Evolutionary conservation across 257 asterid genomes (phyloP), one percentile per base, ranked within the genome.

Genomic region (Penstemon eatonii): DNA sequence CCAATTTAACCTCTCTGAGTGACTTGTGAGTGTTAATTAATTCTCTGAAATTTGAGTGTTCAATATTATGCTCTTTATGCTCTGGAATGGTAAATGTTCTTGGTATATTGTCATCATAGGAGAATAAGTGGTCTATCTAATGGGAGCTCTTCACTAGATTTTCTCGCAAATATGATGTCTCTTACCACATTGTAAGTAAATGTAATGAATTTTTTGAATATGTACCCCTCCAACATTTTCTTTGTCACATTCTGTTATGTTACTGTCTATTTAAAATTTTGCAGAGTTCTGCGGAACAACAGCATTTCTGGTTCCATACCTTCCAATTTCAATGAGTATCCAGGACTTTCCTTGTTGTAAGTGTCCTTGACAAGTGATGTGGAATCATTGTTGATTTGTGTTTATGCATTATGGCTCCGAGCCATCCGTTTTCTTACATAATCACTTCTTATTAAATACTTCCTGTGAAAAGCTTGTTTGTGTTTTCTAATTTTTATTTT

Each of bases 41-140:
- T 70, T 56, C 45, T 50, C 41, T 50, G 40, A 38, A 8, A 54
- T 52, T 73, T 49, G 7, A 4, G 40, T 25, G 39, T 59, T 43
- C 18, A 40, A 43, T 59, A n/a, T 66, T 15, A 38, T 9, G 2
- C 33, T 25, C 33, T 36, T 60, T 46, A n/a, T 33, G 36, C 33
- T 25, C 33, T 25, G 33, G 33, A 13, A 63, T 74, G 56, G 50
- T 81, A 56, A 79, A 67, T 25, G 37, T 55, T 75, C 53, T 60
- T 56, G 18, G 7, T 56, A 15, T 5, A 5, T 7, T 65, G 60
- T 60, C 68, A 60, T 63, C 33, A 53, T 79, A 91, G 97, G 95
- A 85, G 95, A 80, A 86, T 91, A 82, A 82, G 95, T 61, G 96
- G 85, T 79, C 51, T 91, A 73, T 78, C 87, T 46, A 86, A 86